phyloP scores from a whole-genome alignment of 2,329 filamentous ascomycete species.

The Colletotrichum navitas region DNA sequence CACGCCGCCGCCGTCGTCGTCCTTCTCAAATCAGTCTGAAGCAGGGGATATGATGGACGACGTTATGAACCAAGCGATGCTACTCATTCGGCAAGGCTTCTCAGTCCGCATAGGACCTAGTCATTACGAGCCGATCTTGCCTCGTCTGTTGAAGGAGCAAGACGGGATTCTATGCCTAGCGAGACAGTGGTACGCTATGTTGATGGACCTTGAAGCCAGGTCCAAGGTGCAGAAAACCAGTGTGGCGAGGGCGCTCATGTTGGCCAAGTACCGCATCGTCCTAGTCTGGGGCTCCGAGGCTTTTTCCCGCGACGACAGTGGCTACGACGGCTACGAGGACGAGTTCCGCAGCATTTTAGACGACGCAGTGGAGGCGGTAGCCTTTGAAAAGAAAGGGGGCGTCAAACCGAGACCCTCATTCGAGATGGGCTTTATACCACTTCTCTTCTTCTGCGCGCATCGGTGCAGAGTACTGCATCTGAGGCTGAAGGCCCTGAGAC shows the following conservation, averaged over 20 bases:
- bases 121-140: conserved; percentile 13
- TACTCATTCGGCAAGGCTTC: conserved; percentile 50
- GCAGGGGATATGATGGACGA: conserved; percentile 50
- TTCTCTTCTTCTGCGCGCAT: conserved; percentile 17
- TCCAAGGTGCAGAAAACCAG: background rate
- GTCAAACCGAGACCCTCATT: conserved; percentile 17
- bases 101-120: conserved; percentile 42
- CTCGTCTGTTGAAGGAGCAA: conserved; percentile 39
- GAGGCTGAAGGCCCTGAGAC: conserved; percentile 53
- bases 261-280: conserved; percentile 14
- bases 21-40: conserved; percentile 42
- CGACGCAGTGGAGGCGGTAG: conserved; percentile 42
- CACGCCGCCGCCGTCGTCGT: conserved; percentile 8
- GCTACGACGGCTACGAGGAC: conserved; percentile 51
- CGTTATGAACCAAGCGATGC: conserved; percentile 47
- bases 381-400: background rate
- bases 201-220: conserved; percentile 40
- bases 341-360: conserved; percentile 54
- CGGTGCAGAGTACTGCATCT: conserved; percentile 49
- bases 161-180: background rate
- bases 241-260: background rate
- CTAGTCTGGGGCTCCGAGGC: conserved; percentile 18
- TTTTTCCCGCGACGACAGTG: conserved; percentile 46
- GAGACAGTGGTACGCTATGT: conserved; percentile 42
- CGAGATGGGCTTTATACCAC: conserved; percentile 29